Base-by-base conservation (phyloP, 2,329 filamentous ascomycete species). In the Mycosphaerella sp. region DNA sequence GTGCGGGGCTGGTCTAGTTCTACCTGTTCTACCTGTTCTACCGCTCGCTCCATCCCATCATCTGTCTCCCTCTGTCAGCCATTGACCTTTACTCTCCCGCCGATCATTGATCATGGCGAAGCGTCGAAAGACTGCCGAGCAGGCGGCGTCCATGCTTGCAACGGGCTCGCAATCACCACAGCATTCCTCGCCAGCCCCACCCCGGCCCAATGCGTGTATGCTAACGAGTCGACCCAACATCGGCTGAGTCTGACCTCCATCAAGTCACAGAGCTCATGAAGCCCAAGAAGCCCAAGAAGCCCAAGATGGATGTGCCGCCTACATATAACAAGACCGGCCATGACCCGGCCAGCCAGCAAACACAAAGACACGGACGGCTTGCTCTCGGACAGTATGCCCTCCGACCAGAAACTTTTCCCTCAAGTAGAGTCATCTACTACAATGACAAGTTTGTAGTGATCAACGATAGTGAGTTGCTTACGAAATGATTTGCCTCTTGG, bases 371-470 rank as follows among this genome's bases (percentile, higher is more conserved):
- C 45, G 59, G 25, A 77, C 76, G 64, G 72, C 76, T 93, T 0
- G 80, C 80, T 39, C 71, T 25, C 21, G 21, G 21, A 25, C 21
- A 75, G 16, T 93, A 93, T 69, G 83, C 86, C 43, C 62, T 72
- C 6, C 70, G 80, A 47, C 87, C 87, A 0, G 74, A 78, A 30
- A 73, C 75, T 1, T 85, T 81, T 61, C 77, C 82, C 1, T 59
- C 75, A 4, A 75, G 73, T 21, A 72, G 78, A 7, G 79, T 89
- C 1, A 74, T 93, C 49, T 84, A 82, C 63, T 74, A 83, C 68
- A 80, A 81, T 57, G 74, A 79, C n/a, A 71, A 81, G 54, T 88
- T 85, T 59, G 86, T 90, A 44, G 79, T 83, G 16, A 87, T 97
- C 67, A 78, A 84, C 61, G 93, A 98, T 71, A 74, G 30, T 34